A percentile compares a stretch with the other conserved stretches of the same genome.
phyloP scores from a whole-genome alignment of 306 rosid species.

The Cucurbita maxima region DNA sequence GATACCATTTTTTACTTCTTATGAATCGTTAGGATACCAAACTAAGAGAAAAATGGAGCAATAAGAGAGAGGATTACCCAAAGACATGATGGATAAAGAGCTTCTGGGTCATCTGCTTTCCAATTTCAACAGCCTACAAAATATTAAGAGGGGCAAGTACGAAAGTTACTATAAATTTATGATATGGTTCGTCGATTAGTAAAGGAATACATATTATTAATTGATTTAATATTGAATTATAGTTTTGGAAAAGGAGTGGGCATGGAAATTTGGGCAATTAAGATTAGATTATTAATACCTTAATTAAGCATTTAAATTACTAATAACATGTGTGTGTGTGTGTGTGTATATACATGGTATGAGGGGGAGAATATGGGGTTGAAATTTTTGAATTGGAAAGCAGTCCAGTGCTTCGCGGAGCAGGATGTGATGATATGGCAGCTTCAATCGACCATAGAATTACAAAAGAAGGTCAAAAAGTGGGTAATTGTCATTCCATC shows the following conservation, averaged over 20 bases:
- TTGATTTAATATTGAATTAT: too few species aligned
- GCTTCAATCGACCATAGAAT: neutral
- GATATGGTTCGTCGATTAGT: too few species aligned
- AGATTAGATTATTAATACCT: neutral
- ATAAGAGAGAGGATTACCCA: constrained; percentile 33
- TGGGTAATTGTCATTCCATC: neutral
- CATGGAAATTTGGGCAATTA: neutral
- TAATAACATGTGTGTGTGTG: too few species aligned
- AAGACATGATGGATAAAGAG: constrained; percentile 80
- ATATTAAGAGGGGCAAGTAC: neutral
- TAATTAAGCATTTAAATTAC: neutral
- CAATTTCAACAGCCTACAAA: constrained; percentile 67
- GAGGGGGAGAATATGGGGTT: neutral
- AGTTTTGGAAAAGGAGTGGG: neutral
- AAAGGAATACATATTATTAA: too few species aligned
- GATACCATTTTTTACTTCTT: too few species aligned
- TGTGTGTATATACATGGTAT: neutral
- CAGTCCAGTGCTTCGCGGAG: neutral
- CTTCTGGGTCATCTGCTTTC: constrained; percentile 53
- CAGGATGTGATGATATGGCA: neutral
- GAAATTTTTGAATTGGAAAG: neutral
- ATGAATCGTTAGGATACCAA: too few species aligned
- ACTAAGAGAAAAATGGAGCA: too few species aligned
- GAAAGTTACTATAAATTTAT: too few species aligned
- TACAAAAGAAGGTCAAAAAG: neutral